Evolutionary conservation across 2,329 filamentous ascomycete species (phyloP).

Genomic region (Dactylonectria estremocensis): DNA sequence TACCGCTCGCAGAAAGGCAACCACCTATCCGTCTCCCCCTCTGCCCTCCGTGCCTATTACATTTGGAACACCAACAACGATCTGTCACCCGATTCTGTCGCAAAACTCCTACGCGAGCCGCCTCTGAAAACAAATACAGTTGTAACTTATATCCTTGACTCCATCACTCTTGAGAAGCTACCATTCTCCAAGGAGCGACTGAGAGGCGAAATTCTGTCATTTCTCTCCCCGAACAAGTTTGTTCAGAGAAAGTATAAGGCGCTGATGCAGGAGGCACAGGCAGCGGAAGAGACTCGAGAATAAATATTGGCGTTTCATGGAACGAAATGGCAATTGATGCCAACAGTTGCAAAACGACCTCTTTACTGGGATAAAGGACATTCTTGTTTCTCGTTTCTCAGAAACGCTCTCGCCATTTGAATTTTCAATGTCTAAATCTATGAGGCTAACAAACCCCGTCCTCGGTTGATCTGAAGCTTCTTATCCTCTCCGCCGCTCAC

Average conservation of each 20-base stretch:
- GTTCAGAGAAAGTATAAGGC: conserved; percentile 44
- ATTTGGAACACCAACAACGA: conserved; percentile 72
- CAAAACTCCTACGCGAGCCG: conserved; percentile 70
- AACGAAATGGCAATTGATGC: neutral
- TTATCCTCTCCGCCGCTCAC: conserved; percentile 95
- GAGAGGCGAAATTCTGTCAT: conserved; percentile 59
- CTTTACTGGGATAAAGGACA: conserved; percentile 24
- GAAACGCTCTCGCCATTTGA: conserved; percentile 36
- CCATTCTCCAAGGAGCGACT: conserved; percentile 65
- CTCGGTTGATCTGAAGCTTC: conserved; percentile 90
- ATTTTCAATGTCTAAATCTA: conserved; percentile 44
- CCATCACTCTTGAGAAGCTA: conserved; percentile 66
- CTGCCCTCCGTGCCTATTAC: conserved; percentile 71
- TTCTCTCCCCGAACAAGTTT: conserved; percentile 46
- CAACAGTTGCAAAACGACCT: neutral
- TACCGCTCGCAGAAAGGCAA: conserved; percentile 54
- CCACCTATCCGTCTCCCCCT: conserved; percentile 42
- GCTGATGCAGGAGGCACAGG: conserved; percentile 42
- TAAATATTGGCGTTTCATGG: neutral
- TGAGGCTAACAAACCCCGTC: conserved; percentile 65
- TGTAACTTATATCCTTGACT: conserved; percentile 70
- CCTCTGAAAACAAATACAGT: conserved; percentile 72
- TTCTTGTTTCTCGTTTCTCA: conserved; percentile 30
- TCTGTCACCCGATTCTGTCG: conserved; percentile 65
- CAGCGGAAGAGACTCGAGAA: conserved; percentile 1